These are phyloP conservation scores for Sphagnum contortum DNA, from an alignment of 225 moss, liverwort and hornwort genomes.

Conservation along the genomic window DNA sequence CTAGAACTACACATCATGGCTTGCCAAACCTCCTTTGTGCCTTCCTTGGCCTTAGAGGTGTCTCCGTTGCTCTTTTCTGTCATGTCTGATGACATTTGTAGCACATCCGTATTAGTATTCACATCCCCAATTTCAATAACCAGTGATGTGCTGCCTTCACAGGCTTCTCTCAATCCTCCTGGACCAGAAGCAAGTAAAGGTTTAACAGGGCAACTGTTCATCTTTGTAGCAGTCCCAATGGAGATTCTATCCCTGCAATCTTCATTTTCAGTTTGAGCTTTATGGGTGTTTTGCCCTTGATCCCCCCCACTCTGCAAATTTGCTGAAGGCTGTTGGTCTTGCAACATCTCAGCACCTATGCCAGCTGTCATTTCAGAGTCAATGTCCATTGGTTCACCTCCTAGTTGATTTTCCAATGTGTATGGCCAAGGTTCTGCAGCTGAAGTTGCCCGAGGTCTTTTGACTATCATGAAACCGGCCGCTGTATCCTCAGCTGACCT, in stretches of 20 bases:
- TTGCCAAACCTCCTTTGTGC: conserved; percentile 1
- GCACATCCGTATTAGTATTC: conserved; percentile 13
- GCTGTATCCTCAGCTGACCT: conserved; percentile 17
- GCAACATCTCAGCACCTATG: conserved; percentile 1
- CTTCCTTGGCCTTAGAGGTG: background rate
- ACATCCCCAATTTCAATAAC: conserved; percentile 49
- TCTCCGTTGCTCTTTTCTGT: conserved; percentile 7
- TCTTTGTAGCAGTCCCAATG: background rate
- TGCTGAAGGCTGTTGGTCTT: background rate
- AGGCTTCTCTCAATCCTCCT: conserved; percentile 2
- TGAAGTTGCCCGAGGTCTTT: conserved; percentile 19
- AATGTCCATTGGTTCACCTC: conserved; percentile 44
- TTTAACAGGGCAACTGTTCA: background rate
- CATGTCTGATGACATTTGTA: background rate
- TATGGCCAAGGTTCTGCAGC: conserved; percentile 5
- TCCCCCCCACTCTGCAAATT: conserved; percentile 6
- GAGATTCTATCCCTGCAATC: conserved; percentile 1
- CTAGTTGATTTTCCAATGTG: conserved; percentile 4
- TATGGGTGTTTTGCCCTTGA: background rate
- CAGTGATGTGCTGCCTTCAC: conserved; percentile 24
- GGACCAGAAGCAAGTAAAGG: conserved; percentile 11
- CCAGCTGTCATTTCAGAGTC: conserved; percentile 22
- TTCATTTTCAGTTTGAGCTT: background rate
- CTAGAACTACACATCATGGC: conserved; percentile 4
- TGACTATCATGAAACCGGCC: conserved; percentile 49